phyloP scores from a whole-genome alignment of 2,329 filamentous ascomycete genomes.

The Botrytis fabae region DNA sequence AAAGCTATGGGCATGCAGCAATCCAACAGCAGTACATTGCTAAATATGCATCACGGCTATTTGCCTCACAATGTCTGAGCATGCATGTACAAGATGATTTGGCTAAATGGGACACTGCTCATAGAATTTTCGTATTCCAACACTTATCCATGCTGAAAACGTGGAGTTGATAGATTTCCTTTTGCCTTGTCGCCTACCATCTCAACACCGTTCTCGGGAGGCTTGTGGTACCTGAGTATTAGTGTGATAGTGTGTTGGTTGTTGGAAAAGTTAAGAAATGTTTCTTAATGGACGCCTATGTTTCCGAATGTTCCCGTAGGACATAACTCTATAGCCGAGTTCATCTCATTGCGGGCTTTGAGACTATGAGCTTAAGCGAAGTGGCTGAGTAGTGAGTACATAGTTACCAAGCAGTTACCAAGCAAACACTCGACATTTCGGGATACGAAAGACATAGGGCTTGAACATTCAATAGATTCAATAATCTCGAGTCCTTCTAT shows the following conservation, averaged over 20 bases:
- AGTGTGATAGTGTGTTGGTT: not conserved
- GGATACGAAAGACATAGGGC: slow-evolving; percentile 17
- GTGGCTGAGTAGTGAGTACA: slow-evolving; percentile 12
- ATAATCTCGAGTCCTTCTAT: not conserved
- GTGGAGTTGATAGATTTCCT: slow-evolving; percentile 10
- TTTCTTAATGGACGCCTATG: not conserved
- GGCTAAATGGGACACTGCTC: slow-evolving; percentile 8
- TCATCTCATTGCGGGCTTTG: slow-evolving; percentile 3
- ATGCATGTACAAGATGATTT: slow-evolving; percentile 8
- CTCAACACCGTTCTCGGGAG: slow-evolving; percentile 10
- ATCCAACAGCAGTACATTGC: slow-evolving; percentile 1
- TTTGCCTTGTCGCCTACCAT: slow-evolving; percentile 8
- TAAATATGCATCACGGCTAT: slow-evolving; percentile 14
- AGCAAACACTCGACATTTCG: not conserved
- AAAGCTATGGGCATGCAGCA: slow-evolving; percentile 15
- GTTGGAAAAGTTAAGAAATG: not conserved
- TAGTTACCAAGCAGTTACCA: not conserved
- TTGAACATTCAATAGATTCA: slow-evolving; percentile 12
- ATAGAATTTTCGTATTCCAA: slow-evolving; percentile 9
- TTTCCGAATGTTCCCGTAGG: slow-evolving; percentile 3
- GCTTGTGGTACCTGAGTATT: slow-evolving; percentile 15
- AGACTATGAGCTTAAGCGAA: not conserved
- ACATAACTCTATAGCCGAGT: slow-evolving; percentile 2
- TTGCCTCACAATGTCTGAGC: not conserved
- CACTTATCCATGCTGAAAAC: slow-evolving; percentile 12